Conservation (phyloP, 2,329 filamentous ascomycete genomes). For the Didymella exigua region DNA sequence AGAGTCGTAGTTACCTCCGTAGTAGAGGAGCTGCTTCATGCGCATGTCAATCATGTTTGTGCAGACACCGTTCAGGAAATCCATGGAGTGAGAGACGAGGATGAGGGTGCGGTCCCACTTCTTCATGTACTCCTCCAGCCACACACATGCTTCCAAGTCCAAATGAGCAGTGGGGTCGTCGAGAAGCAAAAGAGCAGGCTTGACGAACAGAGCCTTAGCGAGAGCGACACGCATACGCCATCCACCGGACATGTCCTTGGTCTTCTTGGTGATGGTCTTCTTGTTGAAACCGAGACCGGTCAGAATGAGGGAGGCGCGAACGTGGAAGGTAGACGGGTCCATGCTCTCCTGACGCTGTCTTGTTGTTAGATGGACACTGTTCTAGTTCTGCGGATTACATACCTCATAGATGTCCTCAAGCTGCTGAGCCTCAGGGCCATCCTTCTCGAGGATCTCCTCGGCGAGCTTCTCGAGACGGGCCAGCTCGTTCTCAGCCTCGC, state of each 20-base stretch:
- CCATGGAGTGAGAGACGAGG: constrained; percentile 95
- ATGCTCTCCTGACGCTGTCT: constrained; percentile 92
- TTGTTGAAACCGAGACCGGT: constrained; percentile 99
- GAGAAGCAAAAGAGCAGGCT: constrained; percentile 91
- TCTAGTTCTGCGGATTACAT: constrained; percentile 46
- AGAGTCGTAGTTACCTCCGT: constrained; percentile 99
- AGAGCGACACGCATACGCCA: constrained; percentile 99
- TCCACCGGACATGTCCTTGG: constrained; percentile 99
- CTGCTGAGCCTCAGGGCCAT: constrained; percentile 88
- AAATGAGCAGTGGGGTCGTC: constrained; percentile 99
- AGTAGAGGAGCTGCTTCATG: constrained; percentile 86
- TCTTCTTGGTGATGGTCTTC: constrained; percentile 96
- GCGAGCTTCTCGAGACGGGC: constrained; percentile 85
- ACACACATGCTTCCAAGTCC: constrained; percentile 99
- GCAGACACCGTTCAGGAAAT: constrained; percentile 99
- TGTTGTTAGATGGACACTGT: constrained; percentile 7
- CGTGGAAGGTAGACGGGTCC: constrained; percentile 97
- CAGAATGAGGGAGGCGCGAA: constrained; percentile 92
- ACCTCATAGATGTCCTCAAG: constrained; percentile 96
- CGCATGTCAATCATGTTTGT: constrained; percentile 99
- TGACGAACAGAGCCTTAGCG: constrained; percentile 97
- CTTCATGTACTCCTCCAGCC: constrained; percentile 99
- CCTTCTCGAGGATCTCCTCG: constrained; percentile 87
- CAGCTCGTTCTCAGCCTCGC: constrained; percentile 90
- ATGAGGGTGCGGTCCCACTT: constrained; percentile 98